Evolutionary conservation across 2,329 filamentous ascomycete species (phyloP).

Genomic region (Leptoxyphium fumago): DNA sequence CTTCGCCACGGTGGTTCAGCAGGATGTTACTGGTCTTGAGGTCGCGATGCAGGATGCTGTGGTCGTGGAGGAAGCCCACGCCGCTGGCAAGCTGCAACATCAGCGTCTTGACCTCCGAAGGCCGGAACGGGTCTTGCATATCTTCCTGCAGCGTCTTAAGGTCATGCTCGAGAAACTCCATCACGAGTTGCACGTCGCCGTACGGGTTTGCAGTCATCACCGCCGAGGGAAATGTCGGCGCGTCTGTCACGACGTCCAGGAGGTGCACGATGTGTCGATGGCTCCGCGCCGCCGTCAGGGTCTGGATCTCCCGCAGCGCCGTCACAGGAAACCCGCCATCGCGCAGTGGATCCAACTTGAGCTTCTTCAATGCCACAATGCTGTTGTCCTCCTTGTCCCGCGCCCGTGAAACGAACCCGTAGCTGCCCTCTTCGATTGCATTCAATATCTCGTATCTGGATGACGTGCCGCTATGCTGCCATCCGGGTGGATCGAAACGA

Average conservation of each 20-base stretch:
- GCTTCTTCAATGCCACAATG: conserved; percentile 80
- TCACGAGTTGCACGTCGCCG: conserved; percentile 71
- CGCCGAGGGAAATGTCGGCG: conserved; percentile 30
- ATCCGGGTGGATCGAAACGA: conserved; percentile 53
- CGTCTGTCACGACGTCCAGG: conserved; percentile 54
- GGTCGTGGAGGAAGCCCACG: conserved; percentile 69
- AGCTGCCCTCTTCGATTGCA: conserved; percentile 93
- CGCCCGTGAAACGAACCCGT: conserved; percentile 84
- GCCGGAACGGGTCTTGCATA: conserved; percentile 85
- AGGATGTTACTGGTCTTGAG: conserved; percentile 89
- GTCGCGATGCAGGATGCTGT: conserved; percentile 82
- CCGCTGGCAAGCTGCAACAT: conserved; percentile 70
- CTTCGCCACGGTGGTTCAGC: conserved; percentile 83
- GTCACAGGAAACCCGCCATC: conserved; percentile 79
- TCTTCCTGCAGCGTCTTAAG: conserved; percentile 84
- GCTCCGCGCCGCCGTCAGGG: conserved; percentile 55
- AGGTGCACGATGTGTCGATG: conserved; percentile 74
- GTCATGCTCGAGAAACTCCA: conserved; percentile 96
- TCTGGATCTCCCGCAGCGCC: conserved; percentile 84
- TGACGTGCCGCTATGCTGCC: conserved; percentile 61
- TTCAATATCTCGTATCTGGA: conserved; percentile 87
- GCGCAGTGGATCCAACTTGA: conserved; percentile 68
- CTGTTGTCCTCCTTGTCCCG: conserved; percentile 57
- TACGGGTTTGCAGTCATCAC: conserved; percentile 33
- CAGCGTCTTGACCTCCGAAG: conserved; percentile 83